Base-by-base conservation (phyloP, 2,329 filamentous ascomycete species). In the Sporothrix schenckii region DNA sequence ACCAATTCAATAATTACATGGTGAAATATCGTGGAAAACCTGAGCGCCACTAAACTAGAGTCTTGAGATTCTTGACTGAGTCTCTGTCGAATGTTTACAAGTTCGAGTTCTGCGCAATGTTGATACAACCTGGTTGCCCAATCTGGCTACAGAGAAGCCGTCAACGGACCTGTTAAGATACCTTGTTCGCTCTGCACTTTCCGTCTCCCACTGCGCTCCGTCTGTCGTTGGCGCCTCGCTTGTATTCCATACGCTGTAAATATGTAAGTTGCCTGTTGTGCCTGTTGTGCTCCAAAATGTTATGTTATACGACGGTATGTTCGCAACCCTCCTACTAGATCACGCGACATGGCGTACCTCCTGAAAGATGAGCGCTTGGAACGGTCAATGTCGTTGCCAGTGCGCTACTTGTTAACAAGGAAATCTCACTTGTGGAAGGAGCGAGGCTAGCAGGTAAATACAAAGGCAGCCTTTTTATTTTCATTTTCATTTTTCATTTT, bases 361-460 rank as follows among this genome's bases (percentile, higher is more conserved):
- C 16, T n/a, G 34, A 60, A n/a, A 41, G 13, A 27, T 19, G n/a
- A 60, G 56, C 34, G 30, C 30, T 19, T 60, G 14, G 16, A 10
- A 39, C 54, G 30, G 16, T n/a, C 16, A 19, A 30, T 2, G 27
- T 30, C 27, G 2, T 3, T 30, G 4, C 27, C 27, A 30, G 27
- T 30, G 27, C 27, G 27, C 27, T 30, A 30, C 27, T 30, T 30
- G 3, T 30, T 30, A 30, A 30, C 27, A 30, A 7, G 2, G 19
- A 39, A 9, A 58, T 58, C 54, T 58, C 54, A 58, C n/a, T 58
- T 34, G 39, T 61, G 34, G 58, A 63, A 47, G 58, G 39, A 63
- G 30, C 24, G 34, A 41, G 44, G 34, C 16, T n/a, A 11, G 34
- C 41, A 21, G 34, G 39, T 9, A 21, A 39, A 16, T 30, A 4